Base-by-base conservation (phyloP, 2,329 filamentous ascomycete genomes). In the Epicoccum nigrum region DNA sequence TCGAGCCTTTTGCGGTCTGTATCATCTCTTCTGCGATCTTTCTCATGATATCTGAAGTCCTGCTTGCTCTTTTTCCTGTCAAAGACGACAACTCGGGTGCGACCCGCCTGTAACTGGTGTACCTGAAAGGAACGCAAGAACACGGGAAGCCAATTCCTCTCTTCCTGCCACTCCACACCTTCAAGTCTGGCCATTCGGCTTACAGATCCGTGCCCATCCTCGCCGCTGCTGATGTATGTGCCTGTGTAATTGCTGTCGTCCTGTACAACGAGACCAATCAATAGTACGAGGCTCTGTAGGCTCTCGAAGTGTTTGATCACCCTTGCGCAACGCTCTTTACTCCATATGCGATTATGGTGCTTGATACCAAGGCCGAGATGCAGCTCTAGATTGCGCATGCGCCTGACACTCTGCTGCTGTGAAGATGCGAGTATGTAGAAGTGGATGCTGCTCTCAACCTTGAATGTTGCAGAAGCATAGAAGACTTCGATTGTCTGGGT, bases 171-270 rank as follows among this genome's bases (percentile, higher is more conserved):
- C 7, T n/a, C 13, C 0, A 2, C 5, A 7, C 48, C 42, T 6
- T 51, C 42, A 35, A 51, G 7, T 9, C 48, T 45, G 16, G 35
- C 40, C 5, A 23, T 42, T 9, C 37, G 48, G 12, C n/a, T 38
- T 4, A 45, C 42, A 4, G 27, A 15, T 7, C 40, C 33, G 5
- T 13, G 9, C 3, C 13, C 12, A 21, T 28, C 31, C 8, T 28
- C 40, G 4, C 28, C 32, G 20, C n/a, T 12, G 15, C 9, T 16
- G 17, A 34, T 17, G 12, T 12, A 19, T 3, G 37, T 45, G 37
- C 48, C 42, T 4, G 42, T 42, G 37, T 51, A 51, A 31, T 51
- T 45, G n/a, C 19, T 40, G 15, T 51, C 30, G 13, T 51, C 48
- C 7, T 41, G 41, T 4, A 41, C 35, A 5, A 34, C 35, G 19